Percentiles rank a stretch among this genome's conserved stretches.
Evolutionary conservation across 2,329 filamentous ascomycete species (phyloP).

Genomic region (Nakataea oryzae): DNA sequence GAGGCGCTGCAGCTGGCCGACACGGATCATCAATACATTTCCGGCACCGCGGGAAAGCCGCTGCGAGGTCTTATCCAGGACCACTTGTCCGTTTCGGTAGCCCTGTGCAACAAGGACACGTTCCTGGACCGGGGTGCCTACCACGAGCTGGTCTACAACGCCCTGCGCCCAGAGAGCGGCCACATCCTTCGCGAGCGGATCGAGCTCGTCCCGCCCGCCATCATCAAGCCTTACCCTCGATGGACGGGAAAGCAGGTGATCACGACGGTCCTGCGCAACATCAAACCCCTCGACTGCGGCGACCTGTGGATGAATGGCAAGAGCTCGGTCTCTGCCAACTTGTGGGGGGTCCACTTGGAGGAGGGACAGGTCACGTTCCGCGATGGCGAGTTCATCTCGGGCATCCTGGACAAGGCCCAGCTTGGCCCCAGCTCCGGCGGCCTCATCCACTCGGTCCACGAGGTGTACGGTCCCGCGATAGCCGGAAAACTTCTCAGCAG

Average conservation of each 20-base stretch:
- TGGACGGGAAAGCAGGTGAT: conserved; percentile 98
- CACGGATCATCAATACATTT: conserved; percentile 94
- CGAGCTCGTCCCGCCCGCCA: conserved; percentile 66
- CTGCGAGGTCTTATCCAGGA: conserved; percentile 95
- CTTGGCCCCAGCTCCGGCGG: conserved; percentile 82
- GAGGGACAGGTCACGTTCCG: conserved; percentile 76
- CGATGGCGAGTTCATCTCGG: conserved; percentile 77
- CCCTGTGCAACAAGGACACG: conserved; percentile 81
- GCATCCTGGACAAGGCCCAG: conserved; percentile 92
- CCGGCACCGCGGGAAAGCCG: conserved; percentile 85
- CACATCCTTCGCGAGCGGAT: conserved; percentile 79
- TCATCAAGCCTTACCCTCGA: conserved; percentile 68
- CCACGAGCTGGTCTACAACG: conserved; percentile 86
- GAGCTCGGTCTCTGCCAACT: conserved; percentile 64
- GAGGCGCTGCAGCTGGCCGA: conserved; percentile 91
- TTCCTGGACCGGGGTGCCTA: conserved; percentile 86
- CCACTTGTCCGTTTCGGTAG: conserved; percentile 90
- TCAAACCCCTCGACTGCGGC: conserved; percentile 65
- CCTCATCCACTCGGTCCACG: conserved; percentile 84
- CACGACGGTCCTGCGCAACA: conserved; percentile 86
- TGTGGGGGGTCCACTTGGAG: conserved; percentile 69
- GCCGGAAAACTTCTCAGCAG: conserved; percentile 85
- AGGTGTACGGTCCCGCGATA: conserved; percentile 78
- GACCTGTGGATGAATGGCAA: conserved; percentile 72
- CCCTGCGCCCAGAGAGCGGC: conserved; percentile 78